A percentile compares a stretch with the other conserved stretches of the same genome.
Conservation (phyloP, 306 rosid genomes). For the Cucumis melo region DNA sequence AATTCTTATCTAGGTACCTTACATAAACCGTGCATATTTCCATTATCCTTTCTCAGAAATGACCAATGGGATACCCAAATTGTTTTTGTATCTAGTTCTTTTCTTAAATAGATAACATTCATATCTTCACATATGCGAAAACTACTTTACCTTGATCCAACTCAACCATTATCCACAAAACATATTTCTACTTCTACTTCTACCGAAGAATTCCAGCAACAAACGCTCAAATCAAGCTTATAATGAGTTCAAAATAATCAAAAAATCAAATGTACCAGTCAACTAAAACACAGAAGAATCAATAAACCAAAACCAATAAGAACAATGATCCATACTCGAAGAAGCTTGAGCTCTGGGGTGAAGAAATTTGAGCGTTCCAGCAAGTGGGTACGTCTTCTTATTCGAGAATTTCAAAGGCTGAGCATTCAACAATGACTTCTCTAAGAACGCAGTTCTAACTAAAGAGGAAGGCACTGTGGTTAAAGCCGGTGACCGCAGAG, state of each 20-base stretch:
- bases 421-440: conserved; percentile 20
- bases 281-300: neutral
- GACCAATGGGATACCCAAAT: neutral
- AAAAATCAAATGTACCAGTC: neutral
- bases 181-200: neutral
- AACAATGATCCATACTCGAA: conserved; percentile 31
- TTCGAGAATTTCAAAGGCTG: conserved; percentile 28
- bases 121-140: neutral
- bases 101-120: neutral
- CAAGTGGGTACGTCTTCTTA: conserved; percentile 19
- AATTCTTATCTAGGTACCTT: too few relatives aligned
- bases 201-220: neutral
- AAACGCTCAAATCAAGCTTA: neutral
- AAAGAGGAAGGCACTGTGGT: conserved; percentile 42
- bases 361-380: conserved; percentile 28
- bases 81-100: neutral
- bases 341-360: conserved; percentile 38
- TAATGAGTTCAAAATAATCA: neutral
- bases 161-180: neutral
- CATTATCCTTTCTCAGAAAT: neutral
- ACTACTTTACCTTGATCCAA: neutral
- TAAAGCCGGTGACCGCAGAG: conserved; percentile 34
- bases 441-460: conserved; percentile 16
- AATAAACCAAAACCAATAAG: neutral
- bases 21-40: neutral